Conservation (phyloP, 2,329 filamentous ascomycete genomes). For the Penicillium sp. region DNA sequence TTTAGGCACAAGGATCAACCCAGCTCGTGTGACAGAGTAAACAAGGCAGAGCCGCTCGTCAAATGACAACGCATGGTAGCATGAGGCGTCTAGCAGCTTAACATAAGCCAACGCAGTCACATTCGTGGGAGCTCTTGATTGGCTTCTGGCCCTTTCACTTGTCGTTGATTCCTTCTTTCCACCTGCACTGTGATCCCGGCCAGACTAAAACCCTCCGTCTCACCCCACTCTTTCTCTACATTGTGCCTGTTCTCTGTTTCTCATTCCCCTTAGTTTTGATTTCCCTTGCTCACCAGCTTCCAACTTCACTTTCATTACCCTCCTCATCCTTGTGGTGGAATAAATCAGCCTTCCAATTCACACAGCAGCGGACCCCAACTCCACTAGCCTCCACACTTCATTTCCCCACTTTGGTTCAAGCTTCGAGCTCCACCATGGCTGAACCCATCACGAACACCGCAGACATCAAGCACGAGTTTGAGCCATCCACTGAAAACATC, state of each 20-base stretch:
- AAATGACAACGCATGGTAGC: not conserved
- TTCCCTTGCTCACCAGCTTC: not conserved
- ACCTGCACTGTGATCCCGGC: not conserved
- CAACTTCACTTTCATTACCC: not conserved
- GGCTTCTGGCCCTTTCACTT: not conserved
- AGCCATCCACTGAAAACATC: constrained; percentile 26
- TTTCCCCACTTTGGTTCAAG: not conserved
- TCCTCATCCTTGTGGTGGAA: not conserved
- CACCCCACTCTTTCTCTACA: not conserved
- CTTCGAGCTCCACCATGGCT: constrained; percentile 25
- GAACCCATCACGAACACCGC: constrained; percentile 25
- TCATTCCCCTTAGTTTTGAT: not conserved
- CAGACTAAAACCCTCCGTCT: constrained; percentile 5
- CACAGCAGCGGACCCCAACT: not conserved
- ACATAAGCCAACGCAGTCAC: constrained; percentile 4
- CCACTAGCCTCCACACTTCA: not conserved
- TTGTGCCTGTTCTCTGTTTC: not conserved
- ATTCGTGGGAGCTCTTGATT: constrained; percentile 6
- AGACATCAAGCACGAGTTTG: constrained; percentile 34
- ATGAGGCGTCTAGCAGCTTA: constrained; percentile 1
- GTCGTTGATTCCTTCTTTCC: not conserved
- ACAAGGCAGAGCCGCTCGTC: constrained; percentile 36
- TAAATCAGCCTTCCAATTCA: not conserved
- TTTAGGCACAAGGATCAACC: not conserved
- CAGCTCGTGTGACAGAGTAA: constrained; percentile 19